These are phyloP conservation scores for Eragrostis nindensis DNA, from an alignment of 176 grass and related monocot species.

Conservation along the genomic window DNA sequence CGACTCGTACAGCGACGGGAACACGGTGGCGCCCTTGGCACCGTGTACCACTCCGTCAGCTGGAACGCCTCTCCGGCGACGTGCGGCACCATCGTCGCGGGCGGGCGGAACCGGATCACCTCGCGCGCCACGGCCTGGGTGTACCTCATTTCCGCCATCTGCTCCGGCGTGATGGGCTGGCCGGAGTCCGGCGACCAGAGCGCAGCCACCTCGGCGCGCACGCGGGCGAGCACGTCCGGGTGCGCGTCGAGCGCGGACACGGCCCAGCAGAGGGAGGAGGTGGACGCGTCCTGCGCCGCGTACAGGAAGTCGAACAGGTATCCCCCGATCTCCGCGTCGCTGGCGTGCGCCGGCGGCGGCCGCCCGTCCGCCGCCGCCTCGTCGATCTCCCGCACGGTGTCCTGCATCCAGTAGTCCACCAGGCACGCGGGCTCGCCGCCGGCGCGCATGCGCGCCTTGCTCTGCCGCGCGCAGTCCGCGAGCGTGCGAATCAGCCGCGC, in stretches of 20 bases:
- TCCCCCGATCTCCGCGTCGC: conserved; percentile 50
- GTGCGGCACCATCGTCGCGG: conserved; percentile 52
- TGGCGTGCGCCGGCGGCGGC: conserved; percentile 29
- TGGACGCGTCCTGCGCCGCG: conserved; percentile 83
- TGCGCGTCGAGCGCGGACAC: conserved; percentile 60
- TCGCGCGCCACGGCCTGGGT: conserved; percentile 85
- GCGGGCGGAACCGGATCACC: conserved; percentile 68
- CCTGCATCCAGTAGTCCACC: conserved; percentile 79
- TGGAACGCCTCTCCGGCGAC: conserved; percentile 63
- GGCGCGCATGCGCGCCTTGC: conserved; percentile 41
- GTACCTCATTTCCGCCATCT: conserved; percentile 67
- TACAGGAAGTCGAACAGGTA: conserved; percentile 78
- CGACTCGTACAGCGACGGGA: conserved; percentile 77
- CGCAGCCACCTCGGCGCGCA: conserved; percentile 60
- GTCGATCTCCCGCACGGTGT: conserved; percentile 47
- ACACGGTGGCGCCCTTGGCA: conserved; percentile 83
- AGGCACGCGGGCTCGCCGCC: conserved; percentile 65
- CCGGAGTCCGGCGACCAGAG: conserved; percentile 57
- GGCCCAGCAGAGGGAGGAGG: conserved; percentile 71
- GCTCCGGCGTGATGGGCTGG: conserved; percentile 52
- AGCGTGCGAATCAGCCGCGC: no score
- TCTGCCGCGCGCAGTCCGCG: no score
- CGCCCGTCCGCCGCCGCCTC: conserved; percentile 38
- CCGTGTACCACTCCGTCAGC: conserved; percentile 84
- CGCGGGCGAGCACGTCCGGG: conserved; percentile 62